These are phyloP conservation scores for Paracamarosporium sp. DNA, from an alignment of 2,329 filamentous ascomycete species.

Conservation along the genomic window DNA sequence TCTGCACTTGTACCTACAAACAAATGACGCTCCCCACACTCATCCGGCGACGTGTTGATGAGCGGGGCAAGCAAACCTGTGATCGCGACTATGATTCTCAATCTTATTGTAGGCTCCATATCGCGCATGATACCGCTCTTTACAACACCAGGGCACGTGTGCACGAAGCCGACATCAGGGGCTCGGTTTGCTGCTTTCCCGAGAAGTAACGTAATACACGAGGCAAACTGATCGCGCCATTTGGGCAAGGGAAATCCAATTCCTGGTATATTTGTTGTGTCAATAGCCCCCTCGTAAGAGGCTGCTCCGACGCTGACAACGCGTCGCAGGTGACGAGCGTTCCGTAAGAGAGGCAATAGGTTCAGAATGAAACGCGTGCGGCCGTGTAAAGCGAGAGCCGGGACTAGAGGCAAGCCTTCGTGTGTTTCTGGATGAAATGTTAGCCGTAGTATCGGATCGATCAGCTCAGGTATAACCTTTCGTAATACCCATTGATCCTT, in stretches of 20 bases:
- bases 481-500: background rate
- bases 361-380: slow-evolving; percentile 41
- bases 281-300: slow-evolving; percentile 25
- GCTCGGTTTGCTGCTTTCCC: slow-evolving; percentile 9
- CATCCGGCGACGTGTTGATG: slow-evolving; percentile 7
- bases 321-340: slow-evolving; percentile 3
- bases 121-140: slow-evolving; percentile 14
- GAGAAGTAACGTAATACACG: slow-evolving; percentile 8
- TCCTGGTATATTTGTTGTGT: slow-evolving; percentile 24
- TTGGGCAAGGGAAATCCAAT: slow-evolving; percentile 16
- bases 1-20: slow-evolving; percentile 14
- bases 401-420: slow-evolving; percentile 33
- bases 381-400: slow-evolving; percentile 27
- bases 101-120: slow-evolving; percentile 4
- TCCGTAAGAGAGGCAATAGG: slow-evolving; percentile 38
- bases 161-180: slow-evolving; percentile 19
- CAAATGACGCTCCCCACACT: slow-evolving; percentile 25
- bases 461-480: background rate
- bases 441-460: background rate
- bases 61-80: slow-evolving; percentile 11
- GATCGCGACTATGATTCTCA: background rate
- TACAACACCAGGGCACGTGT: slow-evolving; percentile 19
- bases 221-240: slow-evolving; percentile 19
- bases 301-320: slow-evolving; percentile 27
- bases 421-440: slow-evolving; percentile 28